Conservation (phyloP, 2,329 filamentous ascomycete genomes). For the Exophiala oligosperma region DNA sequence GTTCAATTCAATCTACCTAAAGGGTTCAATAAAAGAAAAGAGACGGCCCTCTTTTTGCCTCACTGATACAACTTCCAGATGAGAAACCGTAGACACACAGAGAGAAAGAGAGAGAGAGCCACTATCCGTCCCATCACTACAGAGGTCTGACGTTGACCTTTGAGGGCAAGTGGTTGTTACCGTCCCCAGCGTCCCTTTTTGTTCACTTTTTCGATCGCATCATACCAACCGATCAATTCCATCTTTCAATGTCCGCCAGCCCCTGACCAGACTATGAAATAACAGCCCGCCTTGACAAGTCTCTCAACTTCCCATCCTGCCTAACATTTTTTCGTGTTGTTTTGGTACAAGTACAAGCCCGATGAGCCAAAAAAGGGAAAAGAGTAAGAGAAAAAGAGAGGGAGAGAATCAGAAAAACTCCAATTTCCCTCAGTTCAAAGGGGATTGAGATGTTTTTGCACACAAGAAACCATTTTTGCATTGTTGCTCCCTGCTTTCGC, state of each 20-base stretch:
- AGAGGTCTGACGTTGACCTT: too few relatives aligned
- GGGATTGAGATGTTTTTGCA: conserved; percentile 3
- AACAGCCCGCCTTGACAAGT: not conserved
- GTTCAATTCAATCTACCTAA: too few relatives aligned
- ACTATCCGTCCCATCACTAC: too few relatives aligned
- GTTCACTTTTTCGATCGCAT: conserved; percentile 2
- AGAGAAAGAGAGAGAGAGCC: too few relatives aligned
- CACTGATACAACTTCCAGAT: too few relatives aligned
- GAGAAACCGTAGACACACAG: too few relatives aligned
- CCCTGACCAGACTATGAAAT: not conserved
- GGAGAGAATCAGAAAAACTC: conserved; percentile 11
- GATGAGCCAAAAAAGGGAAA: not conserved
- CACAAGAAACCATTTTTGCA: conserved; percentile 9
- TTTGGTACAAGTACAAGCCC: conserved; percentile 25
- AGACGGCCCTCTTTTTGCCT: too few relatives aligned
- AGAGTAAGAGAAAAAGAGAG: not conserved
- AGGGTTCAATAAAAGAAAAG: too few relatives aligned
- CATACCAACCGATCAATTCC: not conserved
- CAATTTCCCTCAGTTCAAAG: conserved; percentile 8
- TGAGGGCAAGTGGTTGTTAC: too few relatives aligned
- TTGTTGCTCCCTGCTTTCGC: conserved; percentile 19
- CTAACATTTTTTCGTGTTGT: conserved; percentile 6
- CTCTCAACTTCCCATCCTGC: conserved; percentile 3
- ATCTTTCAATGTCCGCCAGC: conserved; percentile 5
- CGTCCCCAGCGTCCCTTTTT: not conserved